Percentiles rank a stretch among this genome's conserved stretches.
These are phyloP conservation scores for Papilionanthe hybrid DNA, from an alignment of 116 monocot genomes.

Conservation along the genomic window DNA sequence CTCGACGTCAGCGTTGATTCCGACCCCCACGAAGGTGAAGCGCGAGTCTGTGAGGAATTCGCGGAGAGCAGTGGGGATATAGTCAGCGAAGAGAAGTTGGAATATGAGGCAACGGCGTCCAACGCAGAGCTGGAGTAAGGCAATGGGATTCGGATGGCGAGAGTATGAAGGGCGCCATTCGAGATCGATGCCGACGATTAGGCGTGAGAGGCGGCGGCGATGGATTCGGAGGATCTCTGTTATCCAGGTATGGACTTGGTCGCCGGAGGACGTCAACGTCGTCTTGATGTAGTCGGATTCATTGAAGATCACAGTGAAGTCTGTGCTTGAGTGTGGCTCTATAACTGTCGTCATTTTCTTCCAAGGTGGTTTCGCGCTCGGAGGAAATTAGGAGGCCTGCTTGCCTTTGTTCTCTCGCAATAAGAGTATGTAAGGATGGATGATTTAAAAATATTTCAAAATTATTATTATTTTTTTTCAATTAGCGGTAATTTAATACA, in stretches of 20 bases:
- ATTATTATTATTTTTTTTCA: no score
- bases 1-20: constrained; percentile 2
- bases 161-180: constrained; percentile 1
- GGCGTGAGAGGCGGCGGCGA: background rate
- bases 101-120: constrained; percentile 18
- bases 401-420: no score
- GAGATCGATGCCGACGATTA: background rate
- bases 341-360: background rate
- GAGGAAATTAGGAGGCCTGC: no score
- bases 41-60: constrained; percentile 5
- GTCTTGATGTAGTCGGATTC: background rate
- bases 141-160: background rate
- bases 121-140: constrained; percentile 19
- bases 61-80: background rate
- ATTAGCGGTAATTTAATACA: no score
- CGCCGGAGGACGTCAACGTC: background rate
- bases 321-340: background rate
- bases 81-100: constrained; percentile 15
- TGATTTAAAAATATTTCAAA: no score
- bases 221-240: background rate
- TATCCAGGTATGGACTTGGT: background rate
- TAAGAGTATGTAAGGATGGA: no score
- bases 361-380: no score
- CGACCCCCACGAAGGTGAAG: constrained; percentile 14
- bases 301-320: constrained; percentile 2